Conservation (phyloP, 148 eudicot species). For the Camellia lanceoleosa region DNA sequence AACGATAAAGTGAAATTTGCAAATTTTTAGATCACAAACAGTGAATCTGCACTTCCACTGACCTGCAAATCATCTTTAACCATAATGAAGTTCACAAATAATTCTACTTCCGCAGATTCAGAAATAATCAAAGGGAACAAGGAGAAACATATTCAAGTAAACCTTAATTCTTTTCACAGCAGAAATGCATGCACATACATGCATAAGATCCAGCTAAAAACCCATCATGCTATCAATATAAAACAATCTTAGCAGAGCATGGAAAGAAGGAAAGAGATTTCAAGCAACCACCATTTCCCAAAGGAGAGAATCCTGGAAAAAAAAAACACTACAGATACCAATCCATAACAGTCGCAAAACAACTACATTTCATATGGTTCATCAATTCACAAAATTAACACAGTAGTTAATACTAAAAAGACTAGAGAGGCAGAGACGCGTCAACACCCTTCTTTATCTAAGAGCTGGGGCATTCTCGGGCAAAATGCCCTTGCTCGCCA, state of each 20-base stretch:
- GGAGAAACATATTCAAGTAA: too few species aligned
- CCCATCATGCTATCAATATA: not conserved
- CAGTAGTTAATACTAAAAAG: not conserved
- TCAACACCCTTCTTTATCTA: not conserved
- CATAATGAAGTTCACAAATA: too few species aligned
- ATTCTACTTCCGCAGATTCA: too few species aligned
- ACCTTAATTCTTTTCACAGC: too few species aligned
- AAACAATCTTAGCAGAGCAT: not conserved
- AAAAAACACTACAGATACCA: not conserved
- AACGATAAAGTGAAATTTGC: too few species aligned
- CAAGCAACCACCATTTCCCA: not conserved
- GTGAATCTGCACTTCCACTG: too few species aligned
- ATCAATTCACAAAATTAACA: not conserved
- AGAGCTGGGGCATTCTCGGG: conserved; percentile 11
- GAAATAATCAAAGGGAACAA: too few species aligned
- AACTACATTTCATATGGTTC: not conserved
- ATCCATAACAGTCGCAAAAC: not conserved
- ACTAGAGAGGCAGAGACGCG: not conserved
- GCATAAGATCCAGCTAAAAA: not conserved
- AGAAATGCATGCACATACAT: too few species aligned
- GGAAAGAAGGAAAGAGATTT: not conserved
- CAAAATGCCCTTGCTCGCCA: conserved; percentile 14
- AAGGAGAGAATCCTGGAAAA: not conserved
- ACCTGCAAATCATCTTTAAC: too few species aligned
- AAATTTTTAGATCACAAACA: too few species aligned